Evolutionary conservation across 2,329 filamentous ascomycete species (phyloP).

Genomic region (Tolypocladium pustulatum): DNA sequence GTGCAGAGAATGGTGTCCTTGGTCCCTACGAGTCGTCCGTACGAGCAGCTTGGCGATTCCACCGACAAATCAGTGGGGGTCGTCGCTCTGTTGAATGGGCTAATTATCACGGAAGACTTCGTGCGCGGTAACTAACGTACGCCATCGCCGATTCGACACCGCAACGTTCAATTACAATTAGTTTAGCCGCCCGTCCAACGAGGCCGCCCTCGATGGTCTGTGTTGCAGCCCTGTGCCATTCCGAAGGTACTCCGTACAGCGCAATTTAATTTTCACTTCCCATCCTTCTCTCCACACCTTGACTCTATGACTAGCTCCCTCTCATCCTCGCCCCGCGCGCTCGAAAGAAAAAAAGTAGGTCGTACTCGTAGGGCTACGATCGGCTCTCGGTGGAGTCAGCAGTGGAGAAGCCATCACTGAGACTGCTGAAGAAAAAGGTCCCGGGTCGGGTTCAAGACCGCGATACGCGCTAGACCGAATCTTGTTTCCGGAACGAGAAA

Average conservation of each 20-base stretch:
- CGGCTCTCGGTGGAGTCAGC: background rate
- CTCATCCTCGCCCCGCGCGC: no score
- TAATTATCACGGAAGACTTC: no score
- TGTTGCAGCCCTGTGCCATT: no score
- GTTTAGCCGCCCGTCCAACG: background rate
- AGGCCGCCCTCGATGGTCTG: no score
- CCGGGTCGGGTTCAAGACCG: background rate
- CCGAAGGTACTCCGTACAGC: no score
- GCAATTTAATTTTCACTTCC: no score
- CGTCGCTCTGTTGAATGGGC: background rate
- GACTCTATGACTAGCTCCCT: background rate
- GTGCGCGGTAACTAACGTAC: background rate
- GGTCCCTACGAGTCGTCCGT: no score
- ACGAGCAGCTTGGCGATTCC: background rate
- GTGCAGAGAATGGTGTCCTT: background rate
- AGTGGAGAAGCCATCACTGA: background rate
- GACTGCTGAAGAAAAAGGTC: background rate
- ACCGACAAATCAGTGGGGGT: background rate
- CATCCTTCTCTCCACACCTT: background rate
- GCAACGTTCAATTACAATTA: background rate
- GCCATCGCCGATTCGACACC: background rate
- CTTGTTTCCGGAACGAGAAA: background rate
- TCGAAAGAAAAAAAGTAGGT: background rate
- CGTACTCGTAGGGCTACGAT: background rate
- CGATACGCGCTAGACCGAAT: background rate